These are phyloP conservation scores for Diaporthe australafricana DNA, from an alignment of 2,329 filamentous ascomycete genomes.

Conservation along the genomic window DNA sequence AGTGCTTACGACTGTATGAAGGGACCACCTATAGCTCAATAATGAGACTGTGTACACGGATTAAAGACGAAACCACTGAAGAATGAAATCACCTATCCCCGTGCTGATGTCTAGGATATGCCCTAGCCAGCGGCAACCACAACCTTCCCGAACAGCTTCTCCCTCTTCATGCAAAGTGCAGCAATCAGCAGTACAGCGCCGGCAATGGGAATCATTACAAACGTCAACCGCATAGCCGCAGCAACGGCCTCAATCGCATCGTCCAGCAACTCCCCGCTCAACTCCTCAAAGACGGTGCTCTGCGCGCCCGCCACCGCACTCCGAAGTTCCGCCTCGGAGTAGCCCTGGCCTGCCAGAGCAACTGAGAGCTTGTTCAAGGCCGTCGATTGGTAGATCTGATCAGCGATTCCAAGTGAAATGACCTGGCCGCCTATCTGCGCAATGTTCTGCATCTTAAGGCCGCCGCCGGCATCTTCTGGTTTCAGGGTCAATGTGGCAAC, in stretches of 20 bases:
- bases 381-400: constrained; percentile 48
- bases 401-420: constrained; percentile 44
- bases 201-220: constrained; percentile 46
- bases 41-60: too few species aligned
- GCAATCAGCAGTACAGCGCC: constrained; percentile 44
- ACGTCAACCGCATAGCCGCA: constrained; percentile 46
- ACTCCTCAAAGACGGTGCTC: constrained; percentile 45
- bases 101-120: too few species aligned
- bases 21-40: too few species aligned
- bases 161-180: constrained; percentile 44
- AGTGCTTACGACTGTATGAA: too few species aligned
- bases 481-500: constrained; percentile 43
- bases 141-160: constrained; percentile 42
- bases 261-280: constrained; percentile 42
- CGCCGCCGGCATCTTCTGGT: constrained; percentile 37
- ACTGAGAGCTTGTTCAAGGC: constrained; percentile 40
- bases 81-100: too few species aligned
- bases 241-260: constrained; percentile 48
- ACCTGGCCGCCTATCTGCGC: constrained; percentile 43
- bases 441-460: constrained; percentile 45
- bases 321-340: constrained; percentile 44
- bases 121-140: neutral
- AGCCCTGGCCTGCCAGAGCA: constrained; percentile 45
- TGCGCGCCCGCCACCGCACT: constrained; percentile 47
- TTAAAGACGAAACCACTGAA: too few species aligned